phyloP scores from a whole-genome alignment of 1,139 yeast genomes.

The Pichia sp. region DNA sequence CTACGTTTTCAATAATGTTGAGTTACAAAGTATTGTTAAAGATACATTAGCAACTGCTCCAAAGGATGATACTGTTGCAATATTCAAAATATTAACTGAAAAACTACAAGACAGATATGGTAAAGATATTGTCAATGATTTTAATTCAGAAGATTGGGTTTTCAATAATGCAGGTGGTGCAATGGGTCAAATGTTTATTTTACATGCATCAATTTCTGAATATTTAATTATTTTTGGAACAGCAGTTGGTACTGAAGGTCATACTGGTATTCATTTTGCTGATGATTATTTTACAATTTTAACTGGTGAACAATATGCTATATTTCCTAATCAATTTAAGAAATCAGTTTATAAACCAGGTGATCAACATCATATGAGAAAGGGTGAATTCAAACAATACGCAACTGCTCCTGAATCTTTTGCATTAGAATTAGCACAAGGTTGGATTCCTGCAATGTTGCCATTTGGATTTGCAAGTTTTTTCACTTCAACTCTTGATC shows the following conservation, averaged over 20 bases:
- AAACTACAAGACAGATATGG: slow-evolving; percentile 61
- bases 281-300: slow-evolving; percentile 93
- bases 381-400: slow-evolving; percentile 78
- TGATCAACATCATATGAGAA: slow-evolving; percentile 68
- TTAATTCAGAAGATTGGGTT: slow-evolving; percentile 80
- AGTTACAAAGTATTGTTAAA: slow-evolving; percentile 43
- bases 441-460: slow-evolving; percentile 97
- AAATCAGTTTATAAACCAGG: slow-evolving; percentile 76
- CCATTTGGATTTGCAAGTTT: slow-evolving; percentile 91
- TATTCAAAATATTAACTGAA: slow-evolving; percentile 56
- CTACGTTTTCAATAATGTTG: slow-evolving; percentile 48
- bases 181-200: slow-evolving; percentile 93
- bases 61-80: slow-evolving; percentile 55
- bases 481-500: slow-evolving; percentile 73
- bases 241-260: slow-evolving; percentile 93
- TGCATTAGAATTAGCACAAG: slow-evolving; percentile 95
- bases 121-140: slow-evolving; percentile 52
- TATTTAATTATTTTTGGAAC: slow-evolving; percentile 86
- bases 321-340: slow-evolving; percentile 50
- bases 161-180: slow-evolving; percentile 99
- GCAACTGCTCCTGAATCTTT: slow-evolving; percentile 73
- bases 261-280: slow-evolving; percentile 90
- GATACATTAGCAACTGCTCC: slow-evolving; percentile 48
- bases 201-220: slow-evolving; percentile 94
- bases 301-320: slow-evolving; percentile 72